phyloP scores from a whole-genome alignment of 257 asterid species.

The Dorcoceras hygrometricum region DNA sequence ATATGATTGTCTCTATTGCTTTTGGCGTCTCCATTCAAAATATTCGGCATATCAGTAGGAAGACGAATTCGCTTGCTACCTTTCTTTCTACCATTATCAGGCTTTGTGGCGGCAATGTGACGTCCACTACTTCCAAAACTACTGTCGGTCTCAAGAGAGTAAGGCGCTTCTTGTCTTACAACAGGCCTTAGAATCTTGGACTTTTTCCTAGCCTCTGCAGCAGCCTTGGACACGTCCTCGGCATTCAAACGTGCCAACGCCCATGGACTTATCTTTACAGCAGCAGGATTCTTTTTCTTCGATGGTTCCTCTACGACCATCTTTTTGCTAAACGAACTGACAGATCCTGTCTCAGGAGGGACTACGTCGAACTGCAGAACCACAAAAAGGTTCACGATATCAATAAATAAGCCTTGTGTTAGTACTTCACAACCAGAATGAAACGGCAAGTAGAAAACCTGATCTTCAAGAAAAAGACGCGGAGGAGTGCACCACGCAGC shows the following conservation, averaged over 20 bases:
- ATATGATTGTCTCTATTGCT: conserved; percentile 28
- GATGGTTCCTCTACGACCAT: conserved; percentile 49
- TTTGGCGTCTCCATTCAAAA: conserved; percentile 31
- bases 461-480: conserved; percentile 93
- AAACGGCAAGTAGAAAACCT: conserved; percentile 39
- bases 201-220: conserved; percentile 93
- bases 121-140: conserved; percentile 73
- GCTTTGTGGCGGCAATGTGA: conserved; percentile 34
- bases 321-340: conserved; percentile 80
- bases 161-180: conserved; percentile 44
- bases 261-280: conserved; percentile 99
- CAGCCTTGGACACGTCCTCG: conserved; percentile 86
- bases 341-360: conserved; percentile 77
- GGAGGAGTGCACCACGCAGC: conserved; percentile 99
- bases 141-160: conserved; percentile 52
- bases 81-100: conserved; percentile 58
- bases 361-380: conserved; percentile 79
- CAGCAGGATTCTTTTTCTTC: conserved; percentile 70
- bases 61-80: conserved; percentile 79
- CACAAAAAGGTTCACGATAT: background rate
- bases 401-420: background rate
- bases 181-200: conserved; percentile 85
- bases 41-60: conserved; percentile 69
- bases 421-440: background rate
- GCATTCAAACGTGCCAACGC: conserved; percentile 81